These are phyloP conservation scores for Debaryomycetaceae sp. DNA, from an alignment of 1,139 yeast species.

Conservation along the genomic window DNA sequence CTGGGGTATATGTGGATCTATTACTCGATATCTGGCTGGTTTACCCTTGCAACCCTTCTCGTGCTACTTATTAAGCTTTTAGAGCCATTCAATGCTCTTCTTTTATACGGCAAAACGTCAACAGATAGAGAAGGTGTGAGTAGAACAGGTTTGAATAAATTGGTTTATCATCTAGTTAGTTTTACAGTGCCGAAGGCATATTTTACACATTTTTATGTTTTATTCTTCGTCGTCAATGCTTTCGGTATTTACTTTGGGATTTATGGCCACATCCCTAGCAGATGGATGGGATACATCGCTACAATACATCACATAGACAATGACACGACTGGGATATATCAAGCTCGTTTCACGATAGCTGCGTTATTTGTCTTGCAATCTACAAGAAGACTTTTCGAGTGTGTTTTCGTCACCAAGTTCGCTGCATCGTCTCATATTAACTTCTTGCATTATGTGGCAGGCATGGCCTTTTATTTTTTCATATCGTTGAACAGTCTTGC, in stretches of 20 bases:
- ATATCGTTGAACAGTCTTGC: slow-evolving; percentile 18
- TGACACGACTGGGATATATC: slow-evolving; percentile 7
- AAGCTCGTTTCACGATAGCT: slow-evolving; percentile 10
- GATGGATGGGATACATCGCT: slow-evolving; percentile 1
- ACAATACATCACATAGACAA: slow-evolving; percentile 1
- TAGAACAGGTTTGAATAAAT: neutral
- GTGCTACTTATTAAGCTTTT: slow-evolving; percentile 11
- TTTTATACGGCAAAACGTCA: slow-evolving; percentile 18
- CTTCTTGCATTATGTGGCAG: slow-evolving; percentile 71
- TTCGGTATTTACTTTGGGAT: neutral
- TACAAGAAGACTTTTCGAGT: slow-evolving; percentile 61
- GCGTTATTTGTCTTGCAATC: slow-evolving; percentile 49
- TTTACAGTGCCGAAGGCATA: slow-evolving; percentile 47
- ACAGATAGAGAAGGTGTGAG: slow-evolving; percentile 1
- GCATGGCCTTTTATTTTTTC: slow-evolving; percentile 59
- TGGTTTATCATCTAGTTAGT: slow-evolving; percentile 6
- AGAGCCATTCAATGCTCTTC: slow-evolving; percentile 12
- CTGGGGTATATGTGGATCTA: neutral
- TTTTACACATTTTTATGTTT: slow-evolving; percentile 47
- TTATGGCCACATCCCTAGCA: neutral
- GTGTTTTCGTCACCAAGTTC: slow-evolving; percentile 47
- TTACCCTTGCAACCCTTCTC: slow-evolving; percentile 4
- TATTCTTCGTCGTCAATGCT: slow-evolving; percentile 17
- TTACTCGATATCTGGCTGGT: neutral
- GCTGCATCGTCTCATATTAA: slow-evolving; percentile 59